phyloP scores from a whole-genome alignment of 257 asterid species.

The Solanum neorickii region DNA sequence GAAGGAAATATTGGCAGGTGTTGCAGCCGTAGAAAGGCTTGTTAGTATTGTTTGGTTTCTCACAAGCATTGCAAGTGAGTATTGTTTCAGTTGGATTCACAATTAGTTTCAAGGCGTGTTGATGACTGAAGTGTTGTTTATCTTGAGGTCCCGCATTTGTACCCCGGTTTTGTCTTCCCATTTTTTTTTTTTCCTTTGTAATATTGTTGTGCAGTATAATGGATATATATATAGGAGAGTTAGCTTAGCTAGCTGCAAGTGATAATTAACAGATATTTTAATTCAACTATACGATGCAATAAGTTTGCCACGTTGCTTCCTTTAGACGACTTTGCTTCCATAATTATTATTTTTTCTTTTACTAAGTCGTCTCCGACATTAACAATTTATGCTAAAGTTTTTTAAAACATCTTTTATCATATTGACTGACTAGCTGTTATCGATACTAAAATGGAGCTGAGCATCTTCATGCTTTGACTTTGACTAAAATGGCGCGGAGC shows the following conservation, averaged over 20 bases:
- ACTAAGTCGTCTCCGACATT: background rate
- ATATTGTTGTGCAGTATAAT: background rate
- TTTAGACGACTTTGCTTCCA: background rate
- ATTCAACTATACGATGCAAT: background rate
- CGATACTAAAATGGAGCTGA: background rate
- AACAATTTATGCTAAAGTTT: background rate
- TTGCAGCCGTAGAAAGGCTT: conserved; percentile 21
- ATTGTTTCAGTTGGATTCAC: background rate
- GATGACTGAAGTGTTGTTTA: conserved; percentile 26
- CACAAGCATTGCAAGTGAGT: conserved; percentile 18
- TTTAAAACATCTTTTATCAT: background rate
- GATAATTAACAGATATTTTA: background rate
- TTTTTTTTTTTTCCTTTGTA: background rate
- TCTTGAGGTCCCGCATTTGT: background rate
- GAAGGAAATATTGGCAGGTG: conserved; percentile 16
- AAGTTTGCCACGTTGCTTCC: background rate
- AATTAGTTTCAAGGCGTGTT: conserved; percentile 6
- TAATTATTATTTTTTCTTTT: no score
- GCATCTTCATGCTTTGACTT: background rate
- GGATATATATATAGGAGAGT: background rate
- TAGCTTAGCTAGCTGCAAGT: background rate
- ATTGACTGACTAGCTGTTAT: background rate
- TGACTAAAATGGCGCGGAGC: background rate
- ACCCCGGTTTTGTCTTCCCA: background rate
- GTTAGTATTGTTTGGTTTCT: background rate